Evolutionary conservation across 257 asterid species (phyloP), one percentile per base, ranked within the genome.

Genomic region (Solanum pimpinellifolium): DNA sequence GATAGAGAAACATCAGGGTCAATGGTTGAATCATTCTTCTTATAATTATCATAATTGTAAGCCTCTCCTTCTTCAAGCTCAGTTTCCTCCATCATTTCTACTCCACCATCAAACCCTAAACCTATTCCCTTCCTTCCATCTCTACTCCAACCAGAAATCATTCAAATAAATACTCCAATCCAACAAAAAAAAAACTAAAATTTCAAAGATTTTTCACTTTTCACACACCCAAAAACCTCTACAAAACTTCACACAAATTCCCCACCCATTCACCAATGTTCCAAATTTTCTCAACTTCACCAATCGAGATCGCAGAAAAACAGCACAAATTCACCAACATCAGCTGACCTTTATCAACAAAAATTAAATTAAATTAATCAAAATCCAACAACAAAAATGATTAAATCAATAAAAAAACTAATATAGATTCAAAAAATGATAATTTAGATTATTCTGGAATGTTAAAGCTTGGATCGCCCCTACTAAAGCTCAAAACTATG

Each of bases 31-130:
- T 90, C 94, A 56, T 68, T 85, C 39, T 12, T 56, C 21, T 12
- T 85, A 20, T 68, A 18, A 27, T 91, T 91, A 12, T 88, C 91
- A 74, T 86, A 89, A 89, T 86, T 89, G 80, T 91, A 94, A 89
- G 99, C 98, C 89, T 97, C 99, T 87, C 99, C 99, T 94, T 97
- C 99, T 91, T 97, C 99, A 72, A 97, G 93, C 91, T 96, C 99
- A 83, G 92, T 84, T 77, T 91, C 98, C 41, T 90, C 98, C 99
- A 97, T 97, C 72, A 41, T 42, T 84, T 59, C 88, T 56, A 83
- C 65, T 23, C 88, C 88, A 62, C 44, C 60, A 86, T 49, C 69
- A 81, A 94, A 90, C 89, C 96, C 95, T 88, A 93, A 86, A 49
- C 93, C 97, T 91, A 91, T 87, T 89, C 95, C 90, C 92, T 94